Percentiles rank a stretch among this genome's conserved stretches.
These are phyloP conservation scores for Aspergillus sp. DNA, from an alignment of 2,329 filamentous ascomycete species.

Conservation along the genomic window DNA sequence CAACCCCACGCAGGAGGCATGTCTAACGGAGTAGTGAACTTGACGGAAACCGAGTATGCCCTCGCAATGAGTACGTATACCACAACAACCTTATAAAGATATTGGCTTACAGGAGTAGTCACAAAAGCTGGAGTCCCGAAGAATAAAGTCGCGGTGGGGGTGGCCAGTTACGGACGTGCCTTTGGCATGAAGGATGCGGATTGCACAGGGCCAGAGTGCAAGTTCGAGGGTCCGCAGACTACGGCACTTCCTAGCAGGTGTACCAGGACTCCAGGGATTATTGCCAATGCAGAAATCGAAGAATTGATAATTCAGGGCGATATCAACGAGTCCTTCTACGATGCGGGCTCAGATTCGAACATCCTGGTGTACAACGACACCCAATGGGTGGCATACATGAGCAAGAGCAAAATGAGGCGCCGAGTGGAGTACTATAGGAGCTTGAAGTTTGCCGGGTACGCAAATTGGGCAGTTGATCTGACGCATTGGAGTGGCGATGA, in stretches of 20 bases:
- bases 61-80: slow-evolving; percentile 5
- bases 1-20: neutral
- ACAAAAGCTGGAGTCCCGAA: slow-evolving; percentile 12
- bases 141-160: slow-evolving; percentile 1
- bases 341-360: slow-evolving; percentile 7
- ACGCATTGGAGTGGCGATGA: slow-evolving; percentile 7
- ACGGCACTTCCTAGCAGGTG: slow-evolving; percentile 5
- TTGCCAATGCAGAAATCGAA: slow-evolving; percentile 10
- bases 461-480: slow-evolving; percentile 12
- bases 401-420: neutral
- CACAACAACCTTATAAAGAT: neutral
- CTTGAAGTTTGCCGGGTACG: slow-evolving; percentile 6
- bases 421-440: slow-evolving; percentile 6
- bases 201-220: slow-evolving; percentile 6
- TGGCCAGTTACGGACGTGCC: slow-evolving; percentile 10
- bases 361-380: slow-evolving; percentile 11
- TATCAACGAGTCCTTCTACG: slow-evolving; percentile 8
- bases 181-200: slow-evolving; percentile 8
- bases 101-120: neutral
- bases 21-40: slow-evolving; percentile 8
- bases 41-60: slow-evolving; percentile 10
- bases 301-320: neutral
- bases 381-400: slow-evolving; percentile 12
- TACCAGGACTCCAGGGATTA: neutral
- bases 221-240: slow-evolving; percentile 2